Conservation (phyloP, 1,284 basidiomycete genomes). For the Cryptococcus sp. region DNA sequence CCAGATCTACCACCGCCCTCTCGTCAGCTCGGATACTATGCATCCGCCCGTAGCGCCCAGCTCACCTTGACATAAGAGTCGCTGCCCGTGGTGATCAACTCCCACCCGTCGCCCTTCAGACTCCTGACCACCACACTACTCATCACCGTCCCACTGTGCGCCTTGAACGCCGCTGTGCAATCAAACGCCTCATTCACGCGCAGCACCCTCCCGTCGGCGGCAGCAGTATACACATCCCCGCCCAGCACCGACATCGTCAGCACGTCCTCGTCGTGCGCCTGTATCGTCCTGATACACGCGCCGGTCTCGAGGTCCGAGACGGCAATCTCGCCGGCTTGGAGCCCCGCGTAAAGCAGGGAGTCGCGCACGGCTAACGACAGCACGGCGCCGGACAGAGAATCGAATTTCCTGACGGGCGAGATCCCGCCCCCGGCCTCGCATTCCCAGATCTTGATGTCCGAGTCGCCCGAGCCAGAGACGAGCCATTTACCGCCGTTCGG, state of each 20-base stretch:
- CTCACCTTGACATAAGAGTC: conserved; percentile 75
- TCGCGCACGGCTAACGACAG: conserved; percentile 72
- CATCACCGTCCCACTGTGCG: conserved; percentile 76
- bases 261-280: conserved; percentile 81
- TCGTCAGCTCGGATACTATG: not conserved
- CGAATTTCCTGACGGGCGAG: conserved; percentile 26
- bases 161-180: conserved; percentile 73
- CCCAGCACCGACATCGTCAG: conserved; percentile 71
- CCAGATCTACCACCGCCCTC: conserved; percentile 24
- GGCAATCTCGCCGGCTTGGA: conserved; percentile 89
- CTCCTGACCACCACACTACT: conserved; percentile 59
- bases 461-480: conserved; percentile 82
- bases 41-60: conserved; percentile 7
- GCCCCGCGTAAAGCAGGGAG: conserved; percentile 83
- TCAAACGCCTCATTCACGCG: conserved; percentile 79
- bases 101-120: conserved; percentile 25
- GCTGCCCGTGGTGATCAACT: conserved; percentile 76
- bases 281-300: conserved; percentile 77
- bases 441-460: conserved; percentile 86
- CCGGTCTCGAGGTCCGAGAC: conserved; percentile 89
- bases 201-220: conserved; percentile 77
- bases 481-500: conserved; percentile 57
- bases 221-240: conserved; percentile 75
- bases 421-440: conserved; percentile 51
- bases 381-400: conserved; percentile 54